Conservation (phyloP, 2,329 filamentous ascomycete genomes). For the Delphinella strobiligena region DNA sequence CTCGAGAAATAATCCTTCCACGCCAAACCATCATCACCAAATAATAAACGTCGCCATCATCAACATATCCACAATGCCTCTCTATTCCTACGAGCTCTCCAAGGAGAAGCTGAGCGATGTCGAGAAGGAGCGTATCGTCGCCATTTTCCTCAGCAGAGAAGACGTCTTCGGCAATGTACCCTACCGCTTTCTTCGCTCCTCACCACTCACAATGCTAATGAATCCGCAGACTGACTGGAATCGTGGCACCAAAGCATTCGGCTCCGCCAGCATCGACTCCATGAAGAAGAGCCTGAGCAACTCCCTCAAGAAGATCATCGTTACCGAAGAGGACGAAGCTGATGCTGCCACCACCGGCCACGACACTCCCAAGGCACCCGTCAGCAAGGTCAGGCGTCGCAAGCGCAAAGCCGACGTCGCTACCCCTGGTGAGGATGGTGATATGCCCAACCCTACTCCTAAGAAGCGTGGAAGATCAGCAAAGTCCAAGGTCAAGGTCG, state of each 20-base stretch:
- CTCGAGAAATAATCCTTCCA: neutral
- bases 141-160: slow-evolving; percentile 15
- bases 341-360: slow-evolving; percentile 9
- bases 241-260: slow-evolving; percentile 16
- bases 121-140: slow-evolving; percentile 20
- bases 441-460: slow-evolving; percentile 3
- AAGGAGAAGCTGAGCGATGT: slow-evolving; percentile 14
- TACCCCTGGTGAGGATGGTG: slow-evolving; percentile 2
- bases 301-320: slow-evolving; percentile 17
- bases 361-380: slow-evolving; percentile 3
- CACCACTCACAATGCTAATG: neutral
- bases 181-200: neutral
- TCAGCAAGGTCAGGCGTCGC: slow-evolving; percentile 1
- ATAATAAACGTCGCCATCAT: neutral
- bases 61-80: slow-evolving; percentile 8
- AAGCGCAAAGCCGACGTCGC: slow-evolving; percentile 9
- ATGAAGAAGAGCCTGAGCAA: slow-evolving; percentile 15
- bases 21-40: neutral
- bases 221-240: slow-evolving; percentile 16
- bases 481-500: neutral
- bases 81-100: slow-evolving; percentile 17
- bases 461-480: slow-evolving; percentile 1
- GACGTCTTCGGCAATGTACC: too few species aligned
- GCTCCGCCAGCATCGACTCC: slow-evolving; percentile 14
- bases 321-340: slow-evolving; percentile 4